Conservation (phyloP, 257 asterid species). For the Solanum medicagineum region DNA sequence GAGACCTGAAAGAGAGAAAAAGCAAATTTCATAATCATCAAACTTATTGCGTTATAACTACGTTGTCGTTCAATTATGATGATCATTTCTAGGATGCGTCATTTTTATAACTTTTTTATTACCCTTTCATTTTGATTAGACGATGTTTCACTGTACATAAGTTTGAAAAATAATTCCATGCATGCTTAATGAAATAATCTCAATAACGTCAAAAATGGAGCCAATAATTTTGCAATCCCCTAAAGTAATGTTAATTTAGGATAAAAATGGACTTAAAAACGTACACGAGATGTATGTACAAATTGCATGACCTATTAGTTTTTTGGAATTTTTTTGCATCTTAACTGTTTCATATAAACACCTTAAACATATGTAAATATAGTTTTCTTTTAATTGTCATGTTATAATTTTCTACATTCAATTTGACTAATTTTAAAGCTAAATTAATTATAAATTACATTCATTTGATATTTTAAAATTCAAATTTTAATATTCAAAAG, state of each 20-base stretch:
- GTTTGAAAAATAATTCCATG: too few species aligned
- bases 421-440: too few species aligned
- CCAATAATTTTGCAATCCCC: background rate
- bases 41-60: background rate
- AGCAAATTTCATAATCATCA: background rate
- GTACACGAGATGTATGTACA: background rate
- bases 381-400: too few species aligned
- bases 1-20: background rate
- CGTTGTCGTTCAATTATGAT: background rate
- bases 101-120: background rate
- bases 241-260: background rate
- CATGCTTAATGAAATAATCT: too few species aligned
- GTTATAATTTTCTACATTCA: too few species aligned
- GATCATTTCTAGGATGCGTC: background rate
- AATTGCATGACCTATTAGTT: background rate
- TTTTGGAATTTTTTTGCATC: background rate
- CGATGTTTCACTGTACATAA: background rate
- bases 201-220: background rate
- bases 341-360: too few species aligned
- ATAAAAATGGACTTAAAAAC: background rate
- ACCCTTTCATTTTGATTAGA: background rate
- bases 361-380: too few species aligned
- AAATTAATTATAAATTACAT: too few species aligned
- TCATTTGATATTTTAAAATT: too few species aligned
- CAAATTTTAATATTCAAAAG: too few species aligned